Conservation (phyloP, 768 basidiomycete species). For the Dacryopinax spathularia region DNA sequence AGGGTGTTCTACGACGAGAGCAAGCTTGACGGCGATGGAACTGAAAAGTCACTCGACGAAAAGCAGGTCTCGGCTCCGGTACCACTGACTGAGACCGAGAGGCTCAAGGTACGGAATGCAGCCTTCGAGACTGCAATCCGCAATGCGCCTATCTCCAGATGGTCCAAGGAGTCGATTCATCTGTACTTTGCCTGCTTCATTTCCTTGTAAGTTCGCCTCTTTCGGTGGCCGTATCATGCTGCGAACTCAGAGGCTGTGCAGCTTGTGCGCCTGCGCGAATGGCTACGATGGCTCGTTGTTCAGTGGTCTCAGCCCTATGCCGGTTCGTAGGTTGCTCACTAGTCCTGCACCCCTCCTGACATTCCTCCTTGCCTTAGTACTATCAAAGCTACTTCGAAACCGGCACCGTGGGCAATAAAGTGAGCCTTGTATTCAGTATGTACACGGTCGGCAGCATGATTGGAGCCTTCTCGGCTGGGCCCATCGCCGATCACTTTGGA, state of each 20-base stretch:
- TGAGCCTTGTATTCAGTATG: constrained; percentile 19
- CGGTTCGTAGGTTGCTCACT: constrained; percentile 10
- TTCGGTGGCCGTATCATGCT: background rate
- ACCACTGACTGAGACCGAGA: background rate
- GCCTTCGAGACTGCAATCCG: background rate
- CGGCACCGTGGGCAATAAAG: constrained; percentile 13
- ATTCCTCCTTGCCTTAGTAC: constrained; percentile 12
- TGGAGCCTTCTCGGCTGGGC: constrained; percentile 21
- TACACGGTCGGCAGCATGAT: constrained; percentile 19
- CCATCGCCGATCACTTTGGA: constrained; percentile 21
- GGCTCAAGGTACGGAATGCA: background rate
- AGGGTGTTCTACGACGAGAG: background rate
- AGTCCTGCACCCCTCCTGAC: constrained; percentile 14
- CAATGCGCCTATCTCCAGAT: background rate
- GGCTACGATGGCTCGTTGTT: constrained; percentile 19
- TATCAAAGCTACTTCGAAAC: constrained; percentile 15
- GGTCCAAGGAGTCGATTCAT: background rate
- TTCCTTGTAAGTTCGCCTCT: background rate
- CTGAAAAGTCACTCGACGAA: background rate
- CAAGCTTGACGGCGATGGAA: background rate
- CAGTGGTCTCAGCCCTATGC: constrained; percentile 16
- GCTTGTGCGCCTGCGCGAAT: constrained; percentile 21
- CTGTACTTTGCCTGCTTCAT: background rate
- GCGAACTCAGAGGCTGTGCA: constrained; percentile 3
- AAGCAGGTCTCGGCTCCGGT: background rate